These are phyloP conservation scores for Piloderma croceum DNA, from an alignment of 768 basidiomycete genomes.

Conservation along the genomic window DNA sequence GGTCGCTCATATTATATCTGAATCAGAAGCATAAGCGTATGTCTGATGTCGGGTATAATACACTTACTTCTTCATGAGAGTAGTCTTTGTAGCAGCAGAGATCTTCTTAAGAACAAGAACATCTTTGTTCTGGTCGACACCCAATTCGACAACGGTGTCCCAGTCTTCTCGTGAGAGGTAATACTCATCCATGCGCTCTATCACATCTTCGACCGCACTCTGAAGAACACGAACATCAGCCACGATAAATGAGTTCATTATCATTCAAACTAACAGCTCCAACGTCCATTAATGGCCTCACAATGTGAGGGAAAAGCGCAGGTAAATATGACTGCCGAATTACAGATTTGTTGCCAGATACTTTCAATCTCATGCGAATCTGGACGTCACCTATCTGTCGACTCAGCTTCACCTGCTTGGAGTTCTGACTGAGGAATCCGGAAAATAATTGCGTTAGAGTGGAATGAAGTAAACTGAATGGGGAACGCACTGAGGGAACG, in stretches of 20 bases:
- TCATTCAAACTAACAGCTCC: too few relatives aligned
- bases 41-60: neutral
- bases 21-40: neutral
- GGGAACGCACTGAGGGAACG: conserved; percentile 76
- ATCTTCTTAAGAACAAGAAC: conserved; percentile 81
- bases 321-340: conserved; percentile 91
- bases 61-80: conserved; percentile 79
- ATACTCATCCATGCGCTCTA: conserved; percentile 89
- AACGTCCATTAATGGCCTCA: conserved; percentile 67
- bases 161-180: conserved; percentile 92
- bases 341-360: conserved; percentile 85
- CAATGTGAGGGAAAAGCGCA: conserved; percentile 72
- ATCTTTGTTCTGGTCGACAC: conserved; percentile 75
- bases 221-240: too few relatives aligned
- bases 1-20: conserved; percentile 85
- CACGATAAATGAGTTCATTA: too few relatives aligned
- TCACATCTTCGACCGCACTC: conserved; percentile 78
- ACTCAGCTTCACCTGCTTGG: conserved; percentile 77
- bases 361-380: conserved; percentile 90
- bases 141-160: conserved; percentile 93
- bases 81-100: conserved; percentile 68
- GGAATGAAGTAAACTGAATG: too few relatives aligned
- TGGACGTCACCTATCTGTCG: conserved; percentile 87
- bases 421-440: conserved; percentile 98
- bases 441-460: too few relatives aligned